phyloP scores from a whole-genome alignment of 257 asterid species.

The Linderniella brevidens region DNA sequence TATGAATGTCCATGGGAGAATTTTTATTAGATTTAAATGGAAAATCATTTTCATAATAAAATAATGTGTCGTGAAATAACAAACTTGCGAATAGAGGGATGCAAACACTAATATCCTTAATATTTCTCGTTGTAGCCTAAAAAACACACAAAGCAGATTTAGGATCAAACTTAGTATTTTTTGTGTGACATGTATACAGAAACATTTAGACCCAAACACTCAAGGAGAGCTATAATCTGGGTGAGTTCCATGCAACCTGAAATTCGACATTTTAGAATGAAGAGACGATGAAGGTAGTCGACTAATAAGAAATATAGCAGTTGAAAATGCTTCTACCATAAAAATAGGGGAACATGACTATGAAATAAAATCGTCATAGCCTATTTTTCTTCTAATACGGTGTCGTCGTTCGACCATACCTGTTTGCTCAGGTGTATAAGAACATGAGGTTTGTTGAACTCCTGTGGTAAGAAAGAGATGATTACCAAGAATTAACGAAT shows the following conservation, averaged over 20 bases:
- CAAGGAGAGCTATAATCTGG: too few relatives aligned
- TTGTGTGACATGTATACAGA: conserved; percentile 5
- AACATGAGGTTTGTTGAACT: too few relatives aligned
- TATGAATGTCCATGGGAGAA: too few relatives aligned
- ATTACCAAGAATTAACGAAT: too few relatives aligned
- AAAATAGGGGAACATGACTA: background rate
- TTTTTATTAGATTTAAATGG: too few relatives aligned
- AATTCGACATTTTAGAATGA: too few relatives aligned
- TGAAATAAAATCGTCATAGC: conserved; percentile 11
- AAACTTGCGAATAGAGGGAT: too few relatives aligned
- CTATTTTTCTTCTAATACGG: background rate
- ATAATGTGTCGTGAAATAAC: too few relatives aligned
- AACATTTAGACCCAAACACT: conserved; percentile 4
- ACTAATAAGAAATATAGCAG: background rate
- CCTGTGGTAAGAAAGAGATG: too few relatives aligned
- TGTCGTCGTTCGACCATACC: conserved; percentile 3
- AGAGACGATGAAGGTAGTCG: background rate
- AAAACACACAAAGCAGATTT: conserved; percentile 2
- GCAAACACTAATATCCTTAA: conserved; percentile 1
- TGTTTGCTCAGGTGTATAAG: too few relatives aligned
- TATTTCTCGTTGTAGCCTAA: conserved; percentile 4
- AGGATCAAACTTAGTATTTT: background rate
- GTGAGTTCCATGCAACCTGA: too few relatives aligned
- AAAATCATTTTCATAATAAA: too few relatives aligned
- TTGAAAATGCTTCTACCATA: background rate